These are phyloP conservation scores for Pilatotrama ljubarskyi DNA, from an alignment of 768 basidiomycete species.

Conservation along the genomic window DNA sequence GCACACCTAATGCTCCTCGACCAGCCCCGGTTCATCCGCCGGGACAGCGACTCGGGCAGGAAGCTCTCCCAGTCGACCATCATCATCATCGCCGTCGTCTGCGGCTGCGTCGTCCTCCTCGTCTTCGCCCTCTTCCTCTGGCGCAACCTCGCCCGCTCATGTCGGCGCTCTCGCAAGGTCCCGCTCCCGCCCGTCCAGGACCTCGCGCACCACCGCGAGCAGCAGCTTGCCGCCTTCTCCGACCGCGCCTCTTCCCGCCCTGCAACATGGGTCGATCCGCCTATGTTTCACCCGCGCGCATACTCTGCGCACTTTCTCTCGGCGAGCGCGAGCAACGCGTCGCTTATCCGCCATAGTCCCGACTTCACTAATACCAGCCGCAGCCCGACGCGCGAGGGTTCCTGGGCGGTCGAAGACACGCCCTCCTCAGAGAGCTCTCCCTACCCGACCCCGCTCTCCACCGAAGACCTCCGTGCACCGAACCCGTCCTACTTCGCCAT, in stretches of 20 bases:
- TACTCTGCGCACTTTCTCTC: conserved; percentile 16
- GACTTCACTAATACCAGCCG: conserved; percentile 9
- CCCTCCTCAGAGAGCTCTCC: conserved; percentile 23
- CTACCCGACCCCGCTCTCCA: conserved; percentile 12
- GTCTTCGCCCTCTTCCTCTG: conserved; percentile 39
- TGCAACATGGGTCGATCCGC: conserved; percentile 30
- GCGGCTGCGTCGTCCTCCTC: conserved; percentile 42
- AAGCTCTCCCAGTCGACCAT: conserved; percentile 35
- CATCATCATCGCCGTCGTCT: conserved; percentile 52
- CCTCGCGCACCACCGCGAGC: conserved; percentile 61
- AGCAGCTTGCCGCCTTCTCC: conserved; percentile 45
- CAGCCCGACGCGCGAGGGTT: conserved; percentile 18
- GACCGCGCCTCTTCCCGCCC: conserved; percentile 22
- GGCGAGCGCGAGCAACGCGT: conserved; percentile 23
- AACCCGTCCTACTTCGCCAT: conserved; percentile 22
- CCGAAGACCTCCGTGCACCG: conserved; percentile 19
- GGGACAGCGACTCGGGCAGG: conserved; percentile 19
- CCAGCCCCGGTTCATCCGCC: conserved; percentile 10
- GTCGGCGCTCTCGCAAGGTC: conserved; percentile 32
- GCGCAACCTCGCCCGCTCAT: conserved; percentile 39
- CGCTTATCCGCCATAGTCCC: conserved; percentile 20
- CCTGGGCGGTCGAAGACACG: conserved; percentile 22
- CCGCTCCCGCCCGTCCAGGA: conserved; percentile 69
- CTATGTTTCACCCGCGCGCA: conserved; percentile 2
- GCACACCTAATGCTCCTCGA: conserved; percentile 8